phyloP scores from a whole-genome alignment of 768 basidiomycete species.

The Lentinula sp. region DNA sequence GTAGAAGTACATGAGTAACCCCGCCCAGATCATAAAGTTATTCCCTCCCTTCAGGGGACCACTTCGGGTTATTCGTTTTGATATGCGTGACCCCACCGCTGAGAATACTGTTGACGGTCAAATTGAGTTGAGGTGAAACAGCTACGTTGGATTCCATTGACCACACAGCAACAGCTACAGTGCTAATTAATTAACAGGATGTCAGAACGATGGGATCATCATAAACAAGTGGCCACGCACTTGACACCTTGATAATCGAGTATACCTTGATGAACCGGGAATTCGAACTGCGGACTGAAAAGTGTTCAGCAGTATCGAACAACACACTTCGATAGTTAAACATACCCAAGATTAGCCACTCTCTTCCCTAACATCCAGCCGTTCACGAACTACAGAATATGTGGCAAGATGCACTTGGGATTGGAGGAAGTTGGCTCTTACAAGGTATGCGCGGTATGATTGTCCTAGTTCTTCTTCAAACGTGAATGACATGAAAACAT shows the following conservation, averaged over 20 bases:
- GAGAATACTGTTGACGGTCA: slow-evolving; percentile 31
- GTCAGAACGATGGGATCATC: neutral
- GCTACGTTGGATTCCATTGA: slow-evolving; percentile 25
- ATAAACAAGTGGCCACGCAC: slow-evolving; percentile 24
- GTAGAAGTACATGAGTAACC: too few relatives aligned
- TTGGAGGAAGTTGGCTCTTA: slow-evolving; percentile 19
- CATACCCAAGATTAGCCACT: slow-evolving; percentile 64
- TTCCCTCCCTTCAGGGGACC: slow-evolving; percentile 4
- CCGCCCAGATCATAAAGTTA: too few relatives aligned
- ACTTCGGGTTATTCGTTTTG: slow-evolving; percentile 24
- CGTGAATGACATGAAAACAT: slow-evolving; percentile 12
- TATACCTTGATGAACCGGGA: slow-evolving; percentile 82
- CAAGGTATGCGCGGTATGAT: slow-evolving; percentile 42
- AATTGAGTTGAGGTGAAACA: slow-evolving; percentile 28
- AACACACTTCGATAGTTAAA: neutral
- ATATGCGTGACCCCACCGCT: slow-evolving; percentile 38
- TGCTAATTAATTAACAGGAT: slow-evolving; percentile 24
- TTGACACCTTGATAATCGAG: slow-evolving; percentile 66
- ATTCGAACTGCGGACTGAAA: slow-evolving; percentile 68
- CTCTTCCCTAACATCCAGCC: slow-evolving; percentile 89
- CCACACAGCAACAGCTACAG: slow-evolving; percentile 50
- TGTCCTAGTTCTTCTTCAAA: neutral
- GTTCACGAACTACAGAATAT: neutral
- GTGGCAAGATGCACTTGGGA: neutral
- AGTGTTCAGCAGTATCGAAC: neutral